A percentile compares a stretch with the other conserved stretches of the same genome.
Conservation (phyloP, 2,329 filamentous ascomycete genomes). For the Colletotrichum phormii region DNA sequence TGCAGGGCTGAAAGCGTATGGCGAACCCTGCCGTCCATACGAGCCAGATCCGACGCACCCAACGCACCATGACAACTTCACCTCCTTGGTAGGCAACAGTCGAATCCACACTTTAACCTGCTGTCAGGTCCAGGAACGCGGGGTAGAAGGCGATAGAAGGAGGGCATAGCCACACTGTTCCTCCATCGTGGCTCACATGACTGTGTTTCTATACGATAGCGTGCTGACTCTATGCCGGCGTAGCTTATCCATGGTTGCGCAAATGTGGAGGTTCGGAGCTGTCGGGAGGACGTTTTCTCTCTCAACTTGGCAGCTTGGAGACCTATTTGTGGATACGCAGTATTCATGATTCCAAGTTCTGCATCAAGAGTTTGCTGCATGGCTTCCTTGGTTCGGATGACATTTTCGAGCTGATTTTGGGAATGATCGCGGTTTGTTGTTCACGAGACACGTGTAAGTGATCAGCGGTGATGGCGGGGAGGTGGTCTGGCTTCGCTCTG, state of each 20-base stretch:
- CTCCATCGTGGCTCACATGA: slow-evolving; percentile 7
- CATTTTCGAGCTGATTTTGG: neutral
- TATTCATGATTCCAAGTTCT: neutral
- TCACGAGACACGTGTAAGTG: neutral
- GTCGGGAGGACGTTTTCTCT: neutral
- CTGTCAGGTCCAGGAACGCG: slow-evolving; percentile 10
- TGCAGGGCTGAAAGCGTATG: slow-evolving; percentile 26
- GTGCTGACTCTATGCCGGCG: neutral
- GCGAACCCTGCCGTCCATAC: slow-evolving; percentile 10
- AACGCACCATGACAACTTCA: slow-evolving; percentile 27
- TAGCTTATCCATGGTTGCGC: neutral
- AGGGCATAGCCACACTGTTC: slow-evolving; percentile 26
- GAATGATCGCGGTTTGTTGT: neutral
- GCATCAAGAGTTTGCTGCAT: neutral
- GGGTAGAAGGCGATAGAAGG: slow-evolving; percentile 23
- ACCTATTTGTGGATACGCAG: neutral
- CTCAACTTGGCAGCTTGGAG: slow-evolving; percentile 1
- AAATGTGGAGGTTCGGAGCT: slow-evolving; percentile 15
- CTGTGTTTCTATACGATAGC: neutral
- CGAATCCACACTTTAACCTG: slow-evolving; percentile 2
- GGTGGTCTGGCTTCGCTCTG: slow-evolving; percentile 10
- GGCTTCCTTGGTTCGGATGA: neutral
- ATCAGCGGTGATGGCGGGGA: neutral
- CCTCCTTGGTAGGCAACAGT: slow-evolving; percentile 7
- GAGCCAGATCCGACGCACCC: slow-evolving; percentile 12